Evolutionary conservation across 2,329 filamentous ascomycete species (phyloP).

Genomic region (Huntiella decipiens): DNA sequence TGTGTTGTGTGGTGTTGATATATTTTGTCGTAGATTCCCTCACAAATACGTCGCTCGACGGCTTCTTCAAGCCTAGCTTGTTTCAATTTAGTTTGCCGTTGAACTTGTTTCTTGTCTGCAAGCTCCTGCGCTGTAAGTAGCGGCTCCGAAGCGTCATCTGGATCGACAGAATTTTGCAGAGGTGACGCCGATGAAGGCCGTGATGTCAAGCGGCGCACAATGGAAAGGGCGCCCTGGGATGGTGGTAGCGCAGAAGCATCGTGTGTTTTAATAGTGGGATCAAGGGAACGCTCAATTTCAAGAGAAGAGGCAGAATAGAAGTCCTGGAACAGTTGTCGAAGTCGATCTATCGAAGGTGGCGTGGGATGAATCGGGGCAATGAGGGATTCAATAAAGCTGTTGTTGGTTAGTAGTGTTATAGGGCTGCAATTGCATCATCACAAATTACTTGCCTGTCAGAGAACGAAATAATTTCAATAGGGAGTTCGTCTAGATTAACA

Average conservation of each 20-base stretch:
- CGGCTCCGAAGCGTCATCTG: slow-evolving; percentile 38
- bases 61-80: slow-evolving; percentile 66
- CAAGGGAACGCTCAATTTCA: slow-evolving; percentile 75
- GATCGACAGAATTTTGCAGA: slow-evolving; percentile 18
- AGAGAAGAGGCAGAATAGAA: slow-evolving; percentile 70
- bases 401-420: neutral
- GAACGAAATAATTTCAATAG: slow-evolving; percentile 79
- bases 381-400: slow-evolving; percentile 80
- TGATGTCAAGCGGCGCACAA: slow-evolving; percentile 35
- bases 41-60: slow-evolving; percentile 69
- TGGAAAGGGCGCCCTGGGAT: slow-evolving; percentile 24
- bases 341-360: slow-evolving; percentile 63
- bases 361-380: slow-evolving; percentile 70
- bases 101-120: slow-evolving; percentile 56
- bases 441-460: slow-evolving; percentile 53
- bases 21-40: slow-evolving; percentile 70
- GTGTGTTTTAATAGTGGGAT: slow-evolving; percentile 36
- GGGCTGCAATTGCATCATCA: neutral
- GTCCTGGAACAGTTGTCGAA: slow-evolving; percentile 80
- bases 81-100: slow-evolving; percentile 62
- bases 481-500: slow-evolving; percentile 69
- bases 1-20: slow-evolving; percentile 83
- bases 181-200: slow-evolving; percentile 34
- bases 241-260: slow-evolving; percentile 28
- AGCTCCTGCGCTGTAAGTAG: slow-evolving; percentile 86